Conservation (phyloP, 2,329 filamentous ascomycete species). For the Cladosporium oxysporum region DNA sequence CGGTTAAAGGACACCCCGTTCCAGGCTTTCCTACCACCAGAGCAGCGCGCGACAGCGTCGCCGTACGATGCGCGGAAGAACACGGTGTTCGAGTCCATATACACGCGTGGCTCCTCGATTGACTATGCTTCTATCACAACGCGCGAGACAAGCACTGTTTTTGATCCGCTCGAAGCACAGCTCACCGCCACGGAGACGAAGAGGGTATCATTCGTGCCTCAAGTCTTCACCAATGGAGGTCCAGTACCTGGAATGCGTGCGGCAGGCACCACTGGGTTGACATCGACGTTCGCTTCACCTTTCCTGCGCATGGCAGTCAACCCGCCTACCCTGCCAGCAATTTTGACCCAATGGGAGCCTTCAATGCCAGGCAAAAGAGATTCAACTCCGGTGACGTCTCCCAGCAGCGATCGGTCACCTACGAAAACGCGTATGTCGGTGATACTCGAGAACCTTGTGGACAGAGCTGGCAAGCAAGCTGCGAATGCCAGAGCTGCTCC, state of each 20-base stretch:
- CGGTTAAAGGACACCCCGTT: constrained; percentile 35
- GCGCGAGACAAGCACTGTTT: constrained; percentile 12
- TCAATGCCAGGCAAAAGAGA: not conserved
- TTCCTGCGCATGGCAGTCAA: constrained; percentile 22
- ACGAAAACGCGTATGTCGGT: constrained; percentile 14
- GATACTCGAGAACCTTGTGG: constrained; percentile 27
- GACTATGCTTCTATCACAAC: constrained; percentile 22
- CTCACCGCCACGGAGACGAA: constrained; percentile 32
- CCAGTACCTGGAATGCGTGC: constrained; percentile 30
- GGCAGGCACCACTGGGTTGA: constrained; percentile 20
- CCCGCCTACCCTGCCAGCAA: not conserved
- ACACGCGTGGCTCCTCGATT: constrained; percentile 26
- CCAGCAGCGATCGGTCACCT: constrained; percentile 1
- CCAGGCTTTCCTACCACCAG: constrained; percentile 33
- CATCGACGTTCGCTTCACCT: constrained; percentile 29
- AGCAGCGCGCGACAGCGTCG: constrained; percentile 25
- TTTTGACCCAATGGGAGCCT: constrained; percentile 17
- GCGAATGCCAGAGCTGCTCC: constrained; percentile 20
- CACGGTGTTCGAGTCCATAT: constrained; percentile 23
- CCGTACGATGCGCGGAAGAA: constrained; percentile 25
- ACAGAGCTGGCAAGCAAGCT: constrained; percentile 26
- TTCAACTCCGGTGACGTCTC: constrained; percentile 5
- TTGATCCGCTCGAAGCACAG: constrained; percentile 34
- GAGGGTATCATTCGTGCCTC: constrained; percentile 30
- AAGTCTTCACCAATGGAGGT: constrained; percentile 30